These are phyloP conservation scores for Ganoderma leucocontextum DNA, from an alignment of 1,284 basidiomycete genomes.

Conservation along the genomic window DNA sequence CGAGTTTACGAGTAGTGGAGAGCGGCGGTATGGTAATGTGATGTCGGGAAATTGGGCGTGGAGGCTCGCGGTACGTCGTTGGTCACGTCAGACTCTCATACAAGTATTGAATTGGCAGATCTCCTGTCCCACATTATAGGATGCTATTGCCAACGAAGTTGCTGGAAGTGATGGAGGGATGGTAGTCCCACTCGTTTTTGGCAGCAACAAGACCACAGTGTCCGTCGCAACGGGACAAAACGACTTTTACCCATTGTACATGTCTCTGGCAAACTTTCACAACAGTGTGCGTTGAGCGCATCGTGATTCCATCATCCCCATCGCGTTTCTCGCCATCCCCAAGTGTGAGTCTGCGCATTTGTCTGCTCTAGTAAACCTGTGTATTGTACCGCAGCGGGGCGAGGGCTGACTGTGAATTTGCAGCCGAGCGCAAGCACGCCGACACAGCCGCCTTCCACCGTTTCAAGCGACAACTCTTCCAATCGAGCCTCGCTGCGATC, in stretches of 20 bases:
- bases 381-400: too few relatives aligned
- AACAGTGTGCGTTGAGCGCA: slow-evolving; percentile 31
- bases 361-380: too few relatives aligned
- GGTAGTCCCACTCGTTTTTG: slow-evolving; percentile 30
- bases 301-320: slow-evolving; percentile 11
- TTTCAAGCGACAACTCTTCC: slow-evolving; percentile 25
- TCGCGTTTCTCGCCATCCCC: slow-evolving; percentile 33
- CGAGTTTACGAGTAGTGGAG: too few relatives aligned
- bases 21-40: too few relatives aligned
- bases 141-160: slow-evolving; percentile 22
- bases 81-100: too few relatives aligned
- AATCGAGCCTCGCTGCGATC: slow-evolving; percentile 14
- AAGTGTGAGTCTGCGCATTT: slow-evolving; percentile 14
- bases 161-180: slow-evolving; percentile 24
- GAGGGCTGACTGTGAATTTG: too few relatives aligned
- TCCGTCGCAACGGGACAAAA: slow-evolving; percentile 33
- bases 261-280: slow-evolving; percentile 30
- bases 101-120: too few relatives aligned
- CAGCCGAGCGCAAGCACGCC: slow-evolving; percentile 7
- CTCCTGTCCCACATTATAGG: not conserved
- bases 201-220: slow-evolving; percentile 36
- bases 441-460: slow-evolving; percentile 14
- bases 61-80: too few relatives aligned
- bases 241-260: slow-evolving; percentile 36
- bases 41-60: too few relatives aligned